phyloP scores from a whole-genome alignment of 2,329 filamentous ascomycete genomes.

The Xylariaceae sp. region DNA sequence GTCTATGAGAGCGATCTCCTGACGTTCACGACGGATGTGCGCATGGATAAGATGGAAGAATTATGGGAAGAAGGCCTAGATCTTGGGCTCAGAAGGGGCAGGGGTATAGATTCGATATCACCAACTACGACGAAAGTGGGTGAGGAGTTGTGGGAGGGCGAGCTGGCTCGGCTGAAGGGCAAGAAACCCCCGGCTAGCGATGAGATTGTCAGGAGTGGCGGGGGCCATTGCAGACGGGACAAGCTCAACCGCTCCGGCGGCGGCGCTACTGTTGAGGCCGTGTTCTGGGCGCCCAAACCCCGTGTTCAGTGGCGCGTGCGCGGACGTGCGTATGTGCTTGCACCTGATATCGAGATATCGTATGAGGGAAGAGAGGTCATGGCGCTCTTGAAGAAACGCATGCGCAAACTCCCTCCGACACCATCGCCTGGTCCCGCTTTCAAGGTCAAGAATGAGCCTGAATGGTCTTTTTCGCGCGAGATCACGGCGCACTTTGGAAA shows the following conservation, averaged over 20 bases:
- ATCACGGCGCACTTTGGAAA: slow-evolving; percentile 88
- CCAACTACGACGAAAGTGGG: slow-evolving; percentile 39
- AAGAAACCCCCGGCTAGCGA: slow-evolving; percentile 27
- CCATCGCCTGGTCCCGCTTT: too few species aligned
- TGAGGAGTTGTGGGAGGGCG: slow-evolving; percentile 20
- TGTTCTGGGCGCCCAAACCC: slow-evolving; percentile 60
- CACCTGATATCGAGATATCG: slow-evolving; percentile 51
- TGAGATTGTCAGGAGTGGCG: slow-evolving; percentile 22
- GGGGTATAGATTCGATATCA: slow-evolving; percentile 29
- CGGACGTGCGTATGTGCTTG: slow-evolving; percentile 71
- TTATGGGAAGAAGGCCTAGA: slow-evolving; percentile 42
- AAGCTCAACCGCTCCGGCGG: slow-evolving; percentile 48
- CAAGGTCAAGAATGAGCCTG: slow-evolving; percentile 8
- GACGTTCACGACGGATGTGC: slow-evolving; percentile 79
- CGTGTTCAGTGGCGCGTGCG: slow-evolving; percentile 80
- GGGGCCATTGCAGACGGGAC: neutral
- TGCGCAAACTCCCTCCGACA: slow-evolving; percentile 42
- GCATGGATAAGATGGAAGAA: slow-evolving; percentile 79
- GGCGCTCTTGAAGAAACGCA: slow-evolving; percentile 54
- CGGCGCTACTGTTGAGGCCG: slow-evolving; percentile 68
- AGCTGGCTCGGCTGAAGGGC: slow-evolving; percentile 6
- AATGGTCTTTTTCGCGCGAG: slow-evolving; percentile 76
- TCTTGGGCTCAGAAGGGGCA: slow-evolving; percentile 3
- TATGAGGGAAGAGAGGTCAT: slow-evolving; percentile 54
- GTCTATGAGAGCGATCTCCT: slow-evolving; percentile 70